Evolutionary conservation across 352 stramenopile genomes (phyloP).

Genomic region (Phytophthora pinifolia): DNA sequence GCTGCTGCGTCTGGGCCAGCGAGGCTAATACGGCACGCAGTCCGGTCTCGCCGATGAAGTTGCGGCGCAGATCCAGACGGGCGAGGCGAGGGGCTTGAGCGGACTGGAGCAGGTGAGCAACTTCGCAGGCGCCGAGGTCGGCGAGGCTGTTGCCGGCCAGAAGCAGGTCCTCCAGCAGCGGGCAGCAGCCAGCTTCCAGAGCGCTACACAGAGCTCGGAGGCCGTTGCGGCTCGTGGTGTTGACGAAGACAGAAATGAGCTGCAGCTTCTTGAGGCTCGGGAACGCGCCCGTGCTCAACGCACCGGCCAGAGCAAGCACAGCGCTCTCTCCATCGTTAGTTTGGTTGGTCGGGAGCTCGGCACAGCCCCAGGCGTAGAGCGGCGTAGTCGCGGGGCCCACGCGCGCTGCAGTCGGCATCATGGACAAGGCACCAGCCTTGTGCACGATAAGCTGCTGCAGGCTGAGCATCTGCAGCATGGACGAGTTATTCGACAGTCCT

Average conservation of each 20-base stretch:
- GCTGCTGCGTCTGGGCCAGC: slow-evolving; percentile 23
- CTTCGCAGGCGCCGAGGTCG: slow-evolving; percentile 48
- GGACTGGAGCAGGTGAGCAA: slow-evolving; percentile 47
- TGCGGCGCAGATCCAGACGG: slow-evolving; percentile 67
- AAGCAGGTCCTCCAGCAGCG: slow-evolving; percentile 51
- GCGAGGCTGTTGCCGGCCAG: slow-evolving; percentile 70
- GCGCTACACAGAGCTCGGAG: slow-evolving; percentile 42
- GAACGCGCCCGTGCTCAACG: slow-evolving; percentile 38
- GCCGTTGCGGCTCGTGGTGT: slow-evolving; percentile 58
- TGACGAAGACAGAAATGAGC: slow-evolving; percentile 71
- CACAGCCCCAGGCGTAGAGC: slow-evolving; percentile 67
- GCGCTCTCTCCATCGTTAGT: slow-evolving; percentile 56
- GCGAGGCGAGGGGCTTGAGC: slow-evolving; percentile 33
- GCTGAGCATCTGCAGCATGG: slow-evolving; percentile 52
- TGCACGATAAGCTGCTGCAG: slow-evolving; percentile 61
- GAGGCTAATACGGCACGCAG: slow-evolving; percentile 42
- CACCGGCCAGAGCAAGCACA: slow-evolving; percentile 43
- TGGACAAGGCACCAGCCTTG: slow-evolving; percentile 27
- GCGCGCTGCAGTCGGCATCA: not conserved
- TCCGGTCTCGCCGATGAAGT: slow-evolving; percentile 71
- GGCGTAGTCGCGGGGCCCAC: slow-evolving; percentile 21
- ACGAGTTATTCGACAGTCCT: slow-evolving; percentile 26
- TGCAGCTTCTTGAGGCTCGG: slow-evolving; percentile 53
- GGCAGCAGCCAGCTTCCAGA: slow-evolving; percentile 47
- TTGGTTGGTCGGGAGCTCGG: slow-evolving; percentile 55